A percentile compares a stretch with the other conserved stretches of the same genome.
Conservation (phyloP, 352 stramenopile species). For the Globisporangium iwayamae region DNA sequence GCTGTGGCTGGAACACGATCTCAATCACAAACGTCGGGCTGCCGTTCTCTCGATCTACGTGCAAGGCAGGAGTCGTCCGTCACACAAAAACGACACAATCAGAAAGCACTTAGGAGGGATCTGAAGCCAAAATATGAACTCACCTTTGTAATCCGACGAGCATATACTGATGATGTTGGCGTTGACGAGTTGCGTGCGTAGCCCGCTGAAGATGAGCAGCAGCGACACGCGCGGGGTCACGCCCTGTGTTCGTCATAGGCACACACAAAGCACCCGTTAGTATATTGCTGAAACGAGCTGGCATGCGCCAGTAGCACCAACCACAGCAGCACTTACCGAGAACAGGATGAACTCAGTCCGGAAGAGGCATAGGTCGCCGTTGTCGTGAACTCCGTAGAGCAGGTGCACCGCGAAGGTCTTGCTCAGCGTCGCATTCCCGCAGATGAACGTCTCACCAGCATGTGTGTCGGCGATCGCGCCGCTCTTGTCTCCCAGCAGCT, state of each 20-base stretch:
- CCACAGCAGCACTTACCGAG: slow-evolving; percentile 38
- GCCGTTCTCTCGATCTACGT: slow-evolving; percentile 51
- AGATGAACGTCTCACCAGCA: slow-evolving; percentile 59
- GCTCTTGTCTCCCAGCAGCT: slow-evolving; percentile 51
- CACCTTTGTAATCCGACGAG: slow-evolving; percentile 70
- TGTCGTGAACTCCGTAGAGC: slow-evolving; percentile 55
- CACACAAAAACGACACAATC: not conserved
- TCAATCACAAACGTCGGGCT: slow-evolving; percentile 53
- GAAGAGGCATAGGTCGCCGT: slow-evolving; percentile 73
- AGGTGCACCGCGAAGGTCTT: slow-evolving; percentile 72
- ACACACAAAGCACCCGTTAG: not conserved
- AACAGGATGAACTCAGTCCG: slow-evolving; percentile 63
- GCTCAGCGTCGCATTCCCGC: slow-evolving; percentile 45
- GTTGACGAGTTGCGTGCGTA: slow-evolving; percentile 43
- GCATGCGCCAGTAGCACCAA: not conserved
- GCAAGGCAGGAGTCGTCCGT: not conserved
- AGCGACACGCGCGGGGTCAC: slow-evolving; percentile 55
- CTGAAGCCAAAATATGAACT: not conserved
- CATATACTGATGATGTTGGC: slow-evolving; percentile 55
- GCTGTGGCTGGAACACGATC: slow-evolving; percentile 49
- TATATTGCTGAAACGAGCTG: not conserved
- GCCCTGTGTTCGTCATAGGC: slow-evolving; percentile 24
- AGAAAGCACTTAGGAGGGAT: not conserved
- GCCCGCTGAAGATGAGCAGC: slow-evolving; percentile 40
- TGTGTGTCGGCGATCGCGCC: slow-evolving; percentile 60